phyloP scores from a whole-genome alignment of 1,284 basidiomycete species.

The Malassezia vespertilionis region DNA sequence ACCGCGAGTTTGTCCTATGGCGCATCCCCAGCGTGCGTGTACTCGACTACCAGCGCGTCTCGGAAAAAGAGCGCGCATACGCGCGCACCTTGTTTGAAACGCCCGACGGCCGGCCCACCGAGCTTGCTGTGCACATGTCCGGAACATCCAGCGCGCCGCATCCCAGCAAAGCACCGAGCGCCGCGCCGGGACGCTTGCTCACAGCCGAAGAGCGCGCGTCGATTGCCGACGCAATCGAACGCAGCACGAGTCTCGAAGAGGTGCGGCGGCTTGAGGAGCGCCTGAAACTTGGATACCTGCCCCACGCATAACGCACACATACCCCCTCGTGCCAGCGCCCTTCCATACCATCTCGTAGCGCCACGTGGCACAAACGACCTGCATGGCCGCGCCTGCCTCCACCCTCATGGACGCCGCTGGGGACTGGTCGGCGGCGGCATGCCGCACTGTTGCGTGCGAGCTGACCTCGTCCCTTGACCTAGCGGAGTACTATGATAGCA shows the following conservation, averaged over 20 bases:
- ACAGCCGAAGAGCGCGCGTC: slow-evolving; percentile 81
- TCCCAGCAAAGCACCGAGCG: slow-evolving; percentile 47
- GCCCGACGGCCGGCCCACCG: slow-evolving; percentile 26
- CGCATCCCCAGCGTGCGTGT: slow-evolving; percentile 61
- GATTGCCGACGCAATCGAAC: slow-evolving; percentile 78
- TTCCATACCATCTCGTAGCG: not conserved
- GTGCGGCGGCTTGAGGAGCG: slow-evolving; percentile 39
- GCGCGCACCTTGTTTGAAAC: slow-evolving; percentile 34
- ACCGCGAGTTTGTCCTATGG: slow-evolving; percentile 70
- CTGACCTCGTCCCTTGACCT: slow-evolving; percentile 41
- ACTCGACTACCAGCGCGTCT: slow-evolving; percentile 90
- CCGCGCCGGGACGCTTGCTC: slow-evolving; percentile 61
- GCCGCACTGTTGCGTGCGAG: slow-evolving; percentile 41
- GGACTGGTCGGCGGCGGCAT: slow-evolving; percentile 46
- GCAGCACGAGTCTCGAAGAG: slow-evolving; percentile 71
- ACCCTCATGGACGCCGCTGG: slow-evolving; percentile 15
- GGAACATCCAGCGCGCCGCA: too few relatives aligned
- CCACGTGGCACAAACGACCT: slow-evolving; percentile 4
- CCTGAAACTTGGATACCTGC: slow-evolving; percentile 27
- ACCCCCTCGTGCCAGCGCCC: not conserved
- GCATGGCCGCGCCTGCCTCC: too few relatives aligned
- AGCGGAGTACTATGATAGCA: slow-evolving; percentile 43
- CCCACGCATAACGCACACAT: not conserved
- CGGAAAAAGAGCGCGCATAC: slow-evolving; percentile 58
- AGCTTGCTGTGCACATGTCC: slow-evolving; percentile 21